These are phyloP conservation scores for Talaromyces funiculosus DNA, from an alignment of 2,329 filamentous ascomycete species.

Conservation along the genomic window DNA sequence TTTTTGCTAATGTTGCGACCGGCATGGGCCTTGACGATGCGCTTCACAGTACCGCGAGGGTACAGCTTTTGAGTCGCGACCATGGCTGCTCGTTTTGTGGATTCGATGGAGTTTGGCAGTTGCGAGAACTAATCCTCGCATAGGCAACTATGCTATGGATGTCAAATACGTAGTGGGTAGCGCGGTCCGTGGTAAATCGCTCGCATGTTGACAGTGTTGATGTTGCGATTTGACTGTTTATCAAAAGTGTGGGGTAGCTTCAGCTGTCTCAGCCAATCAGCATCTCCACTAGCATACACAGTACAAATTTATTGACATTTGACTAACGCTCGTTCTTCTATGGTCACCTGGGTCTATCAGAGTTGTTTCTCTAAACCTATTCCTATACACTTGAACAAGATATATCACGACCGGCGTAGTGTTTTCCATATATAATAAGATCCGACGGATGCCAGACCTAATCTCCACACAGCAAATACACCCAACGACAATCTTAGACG, in stretches of 20 bases:
- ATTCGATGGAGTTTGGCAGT: no score
- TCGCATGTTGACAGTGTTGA: not conserved
- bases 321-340: no score
- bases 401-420: slow-evolving; percentile 18
- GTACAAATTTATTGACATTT: no score
- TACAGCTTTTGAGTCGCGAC: slow-evolving; percentile 68
- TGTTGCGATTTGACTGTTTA: not conserved
- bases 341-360: not conserved
- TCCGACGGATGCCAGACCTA: slow-evolving; percentile 26
- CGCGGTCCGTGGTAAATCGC: not conserved
- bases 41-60: slow-evolving; percentile 76
- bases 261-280: not conserved
- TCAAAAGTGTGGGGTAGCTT: not conserved
- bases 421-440: slow-evolving; percentile 26
- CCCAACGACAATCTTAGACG: slow-evolving; percentile 35
- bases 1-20: slow-evolving; percentile 76
- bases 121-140: not conserved
- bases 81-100: slow-evolving; percentile 35
- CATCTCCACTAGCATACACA: not conserved
- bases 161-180: not conserved
- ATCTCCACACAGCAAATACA: slow-evolving; percentile 36
- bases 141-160: not conserved
- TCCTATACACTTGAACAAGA: not conserved
- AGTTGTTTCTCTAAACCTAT: not conserved
- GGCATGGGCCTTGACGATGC: slow-evolving; percentile 84